Conservation (phyloP, 2,329 filamentous ascomycete species). For the Simplicillium sp. region DNA sequence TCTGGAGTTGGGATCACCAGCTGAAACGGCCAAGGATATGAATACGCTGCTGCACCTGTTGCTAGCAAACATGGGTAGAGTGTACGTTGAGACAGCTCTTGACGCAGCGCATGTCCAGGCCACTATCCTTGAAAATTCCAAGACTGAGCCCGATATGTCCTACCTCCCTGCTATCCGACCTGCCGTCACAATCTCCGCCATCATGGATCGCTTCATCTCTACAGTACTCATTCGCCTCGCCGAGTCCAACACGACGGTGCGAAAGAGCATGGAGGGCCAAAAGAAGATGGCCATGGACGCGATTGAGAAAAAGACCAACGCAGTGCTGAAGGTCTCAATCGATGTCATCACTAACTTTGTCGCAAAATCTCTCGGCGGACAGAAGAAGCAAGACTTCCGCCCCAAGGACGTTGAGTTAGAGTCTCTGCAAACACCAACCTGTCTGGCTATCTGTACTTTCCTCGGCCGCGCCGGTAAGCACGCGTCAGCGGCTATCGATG, state of each 20-base stretch:
- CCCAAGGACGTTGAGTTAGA: constrained; percentile 76
- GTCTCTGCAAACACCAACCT: constrained; percentile 77
- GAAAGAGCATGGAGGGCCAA: constrained; percentile 80
- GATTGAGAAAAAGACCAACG: constrained; percentile 75
- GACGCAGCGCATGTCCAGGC: constrained; percentile 67
- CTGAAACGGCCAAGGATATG: constrained; percentile 90
- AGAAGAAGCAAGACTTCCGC: constrained; percentile 84
- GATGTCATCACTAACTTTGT: constrained; percentile 70
- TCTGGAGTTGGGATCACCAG: constrained; percentile 77
- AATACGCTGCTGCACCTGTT: constrained; percentile 75
- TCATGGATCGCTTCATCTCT: constrained; percentile 87
- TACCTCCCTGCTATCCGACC: constrained; percentile 73
- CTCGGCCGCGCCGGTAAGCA: constrained; percentile 57
- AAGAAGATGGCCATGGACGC: constrained; percentile 62
- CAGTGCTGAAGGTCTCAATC: constrained; percentile 45
- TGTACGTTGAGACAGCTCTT: constrained; percentile 59
- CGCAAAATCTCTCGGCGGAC: constrained; percentile 58
- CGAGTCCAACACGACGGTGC: constrained; percentile 80
- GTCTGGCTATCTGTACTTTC: constrained; percentile 72
- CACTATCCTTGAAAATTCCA: constrained; percentile 65
- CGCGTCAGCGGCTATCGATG: constrained; percentile 63
- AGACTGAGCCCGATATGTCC: constrained; percentile 76
- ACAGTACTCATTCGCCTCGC: constrained; percentile 87
- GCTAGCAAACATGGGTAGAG: constrained; percentile 78
- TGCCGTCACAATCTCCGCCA: constrained; percentile 79